phyloP scores from a whole-genome alignment of 208 protist genomes.

The Balamuthia mandrillaris region DNA sequence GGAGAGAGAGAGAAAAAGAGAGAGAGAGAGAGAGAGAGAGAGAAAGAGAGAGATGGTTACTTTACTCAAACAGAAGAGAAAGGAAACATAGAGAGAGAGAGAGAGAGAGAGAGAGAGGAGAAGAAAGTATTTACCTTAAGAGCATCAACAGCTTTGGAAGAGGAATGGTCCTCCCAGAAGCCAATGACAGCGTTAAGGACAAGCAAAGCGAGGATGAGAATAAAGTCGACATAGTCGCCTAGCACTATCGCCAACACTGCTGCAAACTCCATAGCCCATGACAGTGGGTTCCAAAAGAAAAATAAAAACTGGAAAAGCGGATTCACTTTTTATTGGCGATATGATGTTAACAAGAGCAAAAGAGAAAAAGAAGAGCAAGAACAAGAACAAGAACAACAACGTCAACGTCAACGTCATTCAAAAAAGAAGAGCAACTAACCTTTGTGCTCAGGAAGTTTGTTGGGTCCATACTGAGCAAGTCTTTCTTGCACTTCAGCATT shows the following conservation, averaged over 20 bases:
- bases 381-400: too few relatives aligned
- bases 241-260: conserved; percentile 65
- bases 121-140: too few relatives aligned
- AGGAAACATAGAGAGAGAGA: too few relatives aligned
- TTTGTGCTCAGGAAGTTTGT: conserved; percentile 58
- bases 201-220: conserved; percentile 62
- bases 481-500: neutral
- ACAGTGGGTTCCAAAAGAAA: conserved; percentile 63
- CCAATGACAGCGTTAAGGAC: conserved; percentile 71
- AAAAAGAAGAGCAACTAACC: too few relatives aligned
- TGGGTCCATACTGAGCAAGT: conserved; percentile 47
- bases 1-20: too few relatives aligned
- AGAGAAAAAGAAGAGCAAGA: too few relatives aligned
- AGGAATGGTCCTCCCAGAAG: conserved; percentile 89
- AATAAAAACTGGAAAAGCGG: conserved; percentile 37
- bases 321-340: conserved; percentile 36
- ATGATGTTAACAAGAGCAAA: too few relatives aligned
- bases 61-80: too few relatives aligned
- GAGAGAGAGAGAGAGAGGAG: too few relatives aligned
- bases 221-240: conserved; percentile 68
- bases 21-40: too few relatives aligned
- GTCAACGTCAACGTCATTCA: too few relatives aligned
- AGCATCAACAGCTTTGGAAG: conserved; percentile 85
- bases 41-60: too few relatives aligned
- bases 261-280: conserved; percentile 70